Evolutionary conservation across 306 rosid genomes (phyloP).

Genomic region (Cicer pinnatifidum): DNA sequence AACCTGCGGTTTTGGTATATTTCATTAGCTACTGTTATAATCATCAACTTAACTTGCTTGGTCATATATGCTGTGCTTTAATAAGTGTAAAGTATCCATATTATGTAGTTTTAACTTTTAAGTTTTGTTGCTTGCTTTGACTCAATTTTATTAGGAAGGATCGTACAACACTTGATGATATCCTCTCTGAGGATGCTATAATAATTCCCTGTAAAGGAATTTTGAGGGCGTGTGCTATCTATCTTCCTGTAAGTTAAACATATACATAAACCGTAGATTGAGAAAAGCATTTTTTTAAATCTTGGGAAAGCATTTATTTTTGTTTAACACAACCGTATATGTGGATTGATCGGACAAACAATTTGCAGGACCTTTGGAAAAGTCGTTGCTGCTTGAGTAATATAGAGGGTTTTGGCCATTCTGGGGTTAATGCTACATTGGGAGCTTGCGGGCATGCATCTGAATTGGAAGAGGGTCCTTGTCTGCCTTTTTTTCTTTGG

Average conservation of each 20-base stretch:
- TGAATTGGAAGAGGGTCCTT: conserved; percentile 63
- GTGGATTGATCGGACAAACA: conserved; percentile 36
- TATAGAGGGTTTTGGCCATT: conserved; percentile 83
- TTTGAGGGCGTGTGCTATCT: conserved; percentile 77
- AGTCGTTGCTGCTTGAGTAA: conserved; percentile 71
- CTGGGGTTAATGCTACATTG: conserved; percentile 65
- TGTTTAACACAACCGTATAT: not conserved
- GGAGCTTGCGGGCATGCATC: conserved; percentile 81
- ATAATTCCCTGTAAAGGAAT: conserved; percentile 78
- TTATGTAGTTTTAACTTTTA: conserved; percentile 25
- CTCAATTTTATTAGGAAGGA: conserved; percentile 66
- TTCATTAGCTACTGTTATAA: conserved; percentile 33
- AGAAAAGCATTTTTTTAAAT: conserved; percentile 9
- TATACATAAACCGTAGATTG: conserved; percentile 9
- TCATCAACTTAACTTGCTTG: conserved; percentile 33
- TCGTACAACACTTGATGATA: conserved; percentile 57
- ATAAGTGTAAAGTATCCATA: conserved; percentile 24
- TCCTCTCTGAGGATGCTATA: conserved; percentile 74
- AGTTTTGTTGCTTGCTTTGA: conserved; percentile 22
- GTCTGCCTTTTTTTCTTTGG: conserved; percentile 72
- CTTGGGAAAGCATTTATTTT: conserved; percentile 20
- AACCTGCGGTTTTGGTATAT: conserved; percentile 85
- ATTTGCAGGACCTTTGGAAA: conserved; percentile 81
- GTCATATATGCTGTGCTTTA: conserved; percentile 31
- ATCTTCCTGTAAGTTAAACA: conserved; percentile 74